Conservation (phyloP, 768 basidiomycete genomes). For the Exsudoporus frostii region DNA sequence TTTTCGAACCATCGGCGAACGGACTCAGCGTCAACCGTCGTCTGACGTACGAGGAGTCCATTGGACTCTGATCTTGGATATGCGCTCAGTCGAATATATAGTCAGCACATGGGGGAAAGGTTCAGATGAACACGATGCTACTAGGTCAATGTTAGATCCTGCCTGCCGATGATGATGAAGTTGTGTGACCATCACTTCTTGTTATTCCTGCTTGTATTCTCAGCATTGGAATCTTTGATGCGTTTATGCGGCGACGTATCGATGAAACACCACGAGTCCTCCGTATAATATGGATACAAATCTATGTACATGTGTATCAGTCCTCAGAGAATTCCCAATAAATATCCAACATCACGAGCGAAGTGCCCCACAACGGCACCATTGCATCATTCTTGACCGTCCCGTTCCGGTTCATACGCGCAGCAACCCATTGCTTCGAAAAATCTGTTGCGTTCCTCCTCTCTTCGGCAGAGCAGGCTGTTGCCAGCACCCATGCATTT, state of each 20-base stretch:
- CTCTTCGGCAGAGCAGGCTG: conserved; percentile 39
- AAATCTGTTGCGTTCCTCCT: conserved; percentile 43
- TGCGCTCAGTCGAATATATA: too few relatives aligned
- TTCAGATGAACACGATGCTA: neutral
- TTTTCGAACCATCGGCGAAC: too few relatives aligned
- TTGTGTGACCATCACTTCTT: neutral
- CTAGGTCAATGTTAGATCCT: neutral
- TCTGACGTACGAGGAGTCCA: neutral
- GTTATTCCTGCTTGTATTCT: neutral
- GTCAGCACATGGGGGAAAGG: neutral
- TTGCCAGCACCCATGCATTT: conserved; percentile 39
- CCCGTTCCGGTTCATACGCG: conserved; percentile 39
- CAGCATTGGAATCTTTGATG: neutral
- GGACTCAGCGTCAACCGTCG: too few relatives aligned
- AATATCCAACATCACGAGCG: neutral
- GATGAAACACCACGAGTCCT: neutral
- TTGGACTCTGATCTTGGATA: neutral
- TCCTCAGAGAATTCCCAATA: neutral
- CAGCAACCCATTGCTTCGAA: conserved; percentile 44
- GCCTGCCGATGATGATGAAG: too few relatives aligned
- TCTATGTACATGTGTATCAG: neutral
- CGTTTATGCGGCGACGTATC: neutral
- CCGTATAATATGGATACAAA: conserved; percentile 10
- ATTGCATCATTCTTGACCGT: neutral
- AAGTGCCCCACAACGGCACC: neutral